These are phyloP conservation scores for Fusarium domesticum DNA, from an alignment of 2,329 filamentous ascomycete genomes.

Conservation along the genomic window DNA sequence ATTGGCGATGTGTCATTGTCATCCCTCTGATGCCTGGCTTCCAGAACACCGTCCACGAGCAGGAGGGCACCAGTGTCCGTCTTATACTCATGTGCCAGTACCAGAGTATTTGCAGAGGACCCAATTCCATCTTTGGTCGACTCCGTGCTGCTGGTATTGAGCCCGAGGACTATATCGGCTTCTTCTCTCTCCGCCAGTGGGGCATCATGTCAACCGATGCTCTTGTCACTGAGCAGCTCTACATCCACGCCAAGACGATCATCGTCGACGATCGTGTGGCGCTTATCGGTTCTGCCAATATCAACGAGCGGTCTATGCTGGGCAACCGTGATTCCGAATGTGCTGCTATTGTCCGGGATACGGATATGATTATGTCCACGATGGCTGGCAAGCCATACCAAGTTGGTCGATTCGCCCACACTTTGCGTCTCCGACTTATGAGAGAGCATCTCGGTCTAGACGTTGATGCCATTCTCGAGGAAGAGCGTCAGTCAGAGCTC, in stretches of 20 bases:
- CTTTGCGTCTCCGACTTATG: slow-evolving; percentile 89
- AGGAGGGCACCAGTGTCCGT: slow-evolving; percentile 90
- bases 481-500: slow-evolving; percentile 66
- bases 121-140: slow-evolving; percentile 86
- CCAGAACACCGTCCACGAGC: slow-evolving; percentile 91
- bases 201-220: slow-evolving; percentile 82
- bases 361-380: slow-evolving; percentile 84
- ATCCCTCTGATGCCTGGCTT: slow-evolving; percentile 98
- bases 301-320: slow-evolving; percentile 96
- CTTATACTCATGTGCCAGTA: slow-evolving; percentile 97
- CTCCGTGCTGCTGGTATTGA: slow-evolving; percentile 78
- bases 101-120: slow-evolving; percentile 90
- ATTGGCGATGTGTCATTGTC: slow-evolving; percentile 85
- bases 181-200: slow-evolving; percentile 91
- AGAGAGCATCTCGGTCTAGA: slow-evolving; percentile 94
- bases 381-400: slow-evolving; percentile 90
- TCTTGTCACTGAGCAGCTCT: slow-evolving; percentile 91
- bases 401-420: slow-evolving; percentile 90
- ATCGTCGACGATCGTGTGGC: slow-evolving; percentile 90
- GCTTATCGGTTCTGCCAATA: slow-evolving; percentile 95
- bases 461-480: slow-evolving; percentile 83
- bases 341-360: slow-evolving; percentile 86
- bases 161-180: slow-evolving; percentile 91
- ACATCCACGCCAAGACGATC: slow-evolving; percentile 97
- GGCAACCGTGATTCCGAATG: slow-evolving; percentile 89